Base-by-base conservation (phyloP, 176 grass and related monocot genomes). In the Bonia amplexicaulis region DNA sequence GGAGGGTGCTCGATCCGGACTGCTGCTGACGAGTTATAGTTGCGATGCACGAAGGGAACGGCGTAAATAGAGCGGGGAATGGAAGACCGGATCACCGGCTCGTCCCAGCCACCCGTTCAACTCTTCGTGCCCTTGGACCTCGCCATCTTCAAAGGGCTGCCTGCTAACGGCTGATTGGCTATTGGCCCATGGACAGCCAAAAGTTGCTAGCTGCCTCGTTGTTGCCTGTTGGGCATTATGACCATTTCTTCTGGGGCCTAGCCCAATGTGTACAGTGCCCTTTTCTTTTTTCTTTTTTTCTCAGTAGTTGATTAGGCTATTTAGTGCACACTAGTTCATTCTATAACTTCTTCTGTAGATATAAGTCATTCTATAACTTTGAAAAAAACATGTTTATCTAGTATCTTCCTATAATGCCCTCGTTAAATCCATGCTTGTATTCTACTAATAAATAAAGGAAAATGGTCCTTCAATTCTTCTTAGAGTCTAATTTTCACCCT, bases 101-200 rank as follows among this genome's bases (percentile, higher is more conserved):
- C 86, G 29, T 67, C 44, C 52, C 72, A 82, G 27, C 86, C 86
- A 88, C 64, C 45, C 80, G 80, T 83, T 88, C 15, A 6, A 33
- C 51, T 22, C 78, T 57, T 48, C 19, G 6, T 26, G 79, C 26
- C 79, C 85, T 27, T 76, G 12, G 13, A 74, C 70, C 45, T 87
- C 78, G 79, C 85, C 78, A 14, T 46, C 3, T 75, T 75, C 67
- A 5, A 9, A 65, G 85, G 72, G 59, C 44, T 27, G 73, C 62
- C 16, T 70, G 26, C 20, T 58, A 23, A 40, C 39, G 39, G 39
- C 26, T 8, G 29, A 23, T 14, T 13, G 33, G 33, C 31, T 67
- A 2, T 16, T 67, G 47, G 47, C 1, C 26, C 71, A 26, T 35
- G 9, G 26, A 53, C 15, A 73, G 45, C 71, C 45, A 31, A 73